Evolutionary conservation across 1,284 basidiomycete genomes (phyloP).

Genomic region (Cryptococcus maquisensis): DNA sequence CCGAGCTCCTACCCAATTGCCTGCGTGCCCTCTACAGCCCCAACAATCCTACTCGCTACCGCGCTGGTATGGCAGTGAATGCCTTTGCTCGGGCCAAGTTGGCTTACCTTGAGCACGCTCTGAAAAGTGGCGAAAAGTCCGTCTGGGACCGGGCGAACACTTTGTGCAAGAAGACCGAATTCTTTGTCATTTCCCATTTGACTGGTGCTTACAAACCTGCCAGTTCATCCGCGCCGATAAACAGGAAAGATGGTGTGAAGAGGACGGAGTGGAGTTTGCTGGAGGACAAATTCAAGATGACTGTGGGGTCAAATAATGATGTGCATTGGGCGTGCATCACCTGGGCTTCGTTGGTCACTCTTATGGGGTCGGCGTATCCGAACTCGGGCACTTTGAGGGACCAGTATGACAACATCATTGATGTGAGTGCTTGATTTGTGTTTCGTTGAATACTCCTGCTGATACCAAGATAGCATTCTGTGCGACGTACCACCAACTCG

Average conservation of each 20-base stretch:
- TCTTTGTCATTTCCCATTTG: constrained; percentile 27
- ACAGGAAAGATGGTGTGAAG: constrained; percentile 27
- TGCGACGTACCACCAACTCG: constrained; percentile 31
- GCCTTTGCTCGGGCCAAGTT: constrained; percentile 34
- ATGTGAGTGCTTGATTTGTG: constrained; percentile 29
- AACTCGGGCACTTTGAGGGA: constrained; percentile 20
- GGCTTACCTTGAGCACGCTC: constrained; percentile 16
- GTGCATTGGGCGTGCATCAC: constrained; percentile 46
- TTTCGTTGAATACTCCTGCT: neutral
- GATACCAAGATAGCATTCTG: constrained; percentile 23
- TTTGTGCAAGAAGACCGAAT: constrained; percentile 24
- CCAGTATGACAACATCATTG: constrained; percentile 41
- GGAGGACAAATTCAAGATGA: constrained; percentile 30
- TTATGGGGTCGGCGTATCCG: constrained; percentile 43
- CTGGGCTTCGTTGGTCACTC: constrained; percentile 41
- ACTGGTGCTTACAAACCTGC: constrained; percentile 14
- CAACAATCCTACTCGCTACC: constrained; percentile 21
- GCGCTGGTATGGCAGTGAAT: constrained; percentile 27
- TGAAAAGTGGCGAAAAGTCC: constrained; percentile 8
- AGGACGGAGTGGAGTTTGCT: constrained; percentile 34
- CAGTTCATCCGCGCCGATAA: constrained; percentile 11
- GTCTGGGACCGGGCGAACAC: constrained; percentile 21
- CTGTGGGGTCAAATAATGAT: constrained; percentile 26
- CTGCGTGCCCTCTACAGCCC: constrained; percentile 23
- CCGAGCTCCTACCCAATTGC: constrained; percentile 32